These are phyloP conservation scores for Xylaria intraflava DNA, from an alignment of 495 filamentous ascomycete genomes.

Conservation along the genomic window DNA sequence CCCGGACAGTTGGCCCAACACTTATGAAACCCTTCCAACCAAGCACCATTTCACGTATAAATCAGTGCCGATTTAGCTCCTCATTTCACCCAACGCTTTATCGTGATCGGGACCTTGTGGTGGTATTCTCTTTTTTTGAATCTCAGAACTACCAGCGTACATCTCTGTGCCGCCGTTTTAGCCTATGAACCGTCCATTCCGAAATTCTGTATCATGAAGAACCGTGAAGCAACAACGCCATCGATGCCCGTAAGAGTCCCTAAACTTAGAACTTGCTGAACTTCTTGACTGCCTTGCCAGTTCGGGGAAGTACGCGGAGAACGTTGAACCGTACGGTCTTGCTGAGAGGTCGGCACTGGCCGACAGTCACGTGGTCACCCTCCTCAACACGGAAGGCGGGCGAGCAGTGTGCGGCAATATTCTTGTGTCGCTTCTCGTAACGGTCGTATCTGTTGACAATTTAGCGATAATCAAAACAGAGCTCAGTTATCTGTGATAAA, in stretches of 20 bases:
- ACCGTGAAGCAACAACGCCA: constrained; percentile 47
- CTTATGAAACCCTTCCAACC: not conserved
- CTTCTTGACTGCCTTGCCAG: constrained; percentile 93
- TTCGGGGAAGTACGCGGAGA: constrained; percentile 91
- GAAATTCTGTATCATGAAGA: constrained; percentile 44
- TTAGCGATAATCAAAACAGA: not conserved
- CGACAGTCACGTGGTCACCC: constrained; percentile 97
- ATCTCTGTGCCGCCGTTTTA: constrained; percentile 39
- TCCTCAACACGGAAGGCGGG: constrained; percentile 99
- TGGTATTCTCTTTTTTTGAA: constrained; percentile 28
- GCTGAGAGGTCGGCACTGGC: constrained; percentile 95
- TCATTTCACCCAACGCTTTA: constrained; percentile 4
- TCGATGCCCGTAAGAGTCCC: constrained; percentile 44
- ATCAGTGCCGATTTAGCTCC: not conserved
- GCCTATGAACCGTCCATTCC: constrained; percentile 42
- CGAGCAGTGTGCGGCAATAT: constrained; percentile 95
- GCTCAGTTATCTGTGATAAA: not conserved
- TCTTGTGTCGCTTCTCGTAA: constrained; percentile 99
- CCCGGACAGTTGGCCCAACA: not conserved
- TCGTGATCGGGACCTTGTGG: constrained; percentile 7
- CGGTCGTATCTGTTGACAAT: constrained; percentile 58
- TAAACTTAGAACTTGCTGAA: constrained; percentile 90
- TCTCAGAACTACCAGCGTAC: constrained; percentile 44
- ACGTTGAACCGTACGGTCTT: constrained; percentile 99
- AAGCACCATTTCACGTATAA: not conserved